phyloP scores from a whole-genome alignment of 768 basidiomycete genomes.

The Trametes gibbosa region DNA sequence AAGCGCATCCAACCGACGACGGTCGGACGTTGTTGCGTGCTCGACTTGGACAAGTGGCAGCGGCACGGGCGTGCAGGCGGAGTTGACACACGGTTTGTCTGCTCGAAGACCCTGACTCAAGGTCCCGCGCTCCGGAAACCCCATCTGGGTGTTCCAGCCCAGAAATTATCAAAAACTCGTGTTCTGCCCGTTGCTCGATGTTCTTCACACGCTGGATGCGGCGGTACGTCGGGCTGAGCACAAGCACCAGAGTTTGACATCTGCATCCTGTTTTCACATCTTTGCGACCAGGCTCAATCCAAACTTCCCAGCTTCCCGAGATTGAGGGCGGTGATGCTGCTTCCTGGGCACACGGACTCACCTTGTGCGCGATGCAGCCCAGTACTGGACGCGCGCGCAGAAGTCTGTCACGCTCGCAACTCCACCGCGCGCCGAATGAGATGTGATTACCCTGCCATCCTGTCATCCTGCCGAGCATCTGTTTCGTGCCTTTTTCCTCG shows the following conservation, averaged over 20 bases:
- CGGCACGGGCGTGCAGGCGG: background rate
- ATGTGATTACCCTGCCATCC: background rate
- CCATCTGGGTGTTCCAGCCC: background rate
- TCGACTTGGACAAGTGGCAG: background rate
- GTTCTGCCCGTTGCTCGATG: background rate
- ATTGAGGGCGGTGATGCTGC: conserved; percentile 6
- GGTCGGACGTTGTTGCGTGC: background rate
- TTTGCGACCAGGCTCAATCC: background rate
- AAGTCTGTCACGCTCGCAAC: conserved; percentile 9
- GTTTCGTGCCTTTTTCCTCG: background rate
- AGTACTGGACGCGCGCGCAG: conserved; percentile 7
- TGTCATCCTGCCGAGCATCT: background rate
- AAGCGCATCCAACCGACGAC: background rate
- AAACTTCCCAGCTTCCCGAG: conserved; percentile 3
- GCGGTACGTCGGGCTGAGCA: background rate
- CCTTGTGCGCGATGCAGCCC: conserved; percentile 3
- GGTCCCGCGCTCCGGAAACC: background rate
- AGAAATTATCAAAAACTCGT: background rate
- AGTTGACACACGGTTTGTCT: background rate
- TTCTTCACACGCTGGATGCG: conserved; percentile 4
- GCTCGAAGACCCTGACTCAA: background rate
- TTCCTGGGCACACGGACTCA: background rate
- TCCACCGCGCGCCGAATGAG: conserved; percentile 5
- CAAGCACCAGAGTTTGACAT: background rate
- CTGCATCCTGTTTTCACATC: background rate